Conservation (phyloP, 331 rosid species). For the Dryas integrifolia region DNA sequence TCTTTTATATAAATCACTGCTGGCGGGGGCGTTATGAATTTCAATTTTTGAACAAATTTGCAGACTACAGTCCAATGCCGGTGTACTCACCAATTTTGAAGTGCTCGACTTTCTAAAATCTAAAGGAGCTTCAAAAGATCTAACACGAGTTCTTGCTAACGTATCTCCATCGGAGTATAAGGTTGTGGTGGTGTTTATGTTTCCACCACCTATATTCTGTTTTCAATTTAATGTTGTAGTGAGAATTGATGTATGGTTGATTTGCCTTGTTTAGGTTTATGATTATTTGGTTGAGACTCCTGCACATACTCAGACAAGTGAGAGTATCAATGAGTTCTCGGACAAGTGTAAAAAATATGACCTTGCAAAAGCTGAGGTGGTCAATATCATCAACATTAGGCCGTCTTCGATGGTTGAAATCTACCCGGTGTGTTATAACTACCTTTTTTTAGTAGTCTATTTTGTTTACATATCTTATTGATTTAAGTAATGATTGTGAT, state of each 20-base stretch:
- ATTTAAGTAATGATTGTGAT: not conserved
- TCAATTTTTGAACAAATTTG: not conserved
- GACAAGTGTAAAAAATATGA: slow-evolving; percentile 42
- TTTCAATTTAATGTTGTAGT: not conserved
- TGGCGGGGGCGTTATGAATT: not conserved
- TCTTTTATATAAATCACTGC: not conserved
- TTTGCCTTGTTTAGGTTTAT: slow-evolving; percentile 44
- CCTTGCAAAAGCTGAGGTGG: slow-evolving; percentile 71
- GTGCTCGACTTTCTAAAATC: slow-evolving; percentile 64
- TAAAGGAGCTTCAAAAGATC: slow-evolving; percentile 72
- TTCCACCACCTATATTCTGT: not conserved
- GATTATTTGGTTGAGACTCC: slow-evolving; percentile 57
- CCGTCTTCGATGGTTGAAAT: slow-evolving; percentile 49
- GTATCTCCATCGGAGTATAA: slow-evolving; percentile 66
- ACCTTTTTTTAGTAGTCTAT: not conserved
- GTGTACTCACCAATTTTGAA: slow-evolving; percentile 67
- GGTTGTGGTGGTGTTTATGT: slow-evolving; percentile 46
- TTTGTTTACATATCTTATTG: not conserved
- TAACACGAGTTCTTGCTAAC: slow-evolving; percentile 55
- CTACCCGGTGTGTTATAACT: slow-evolving; percentile 38
- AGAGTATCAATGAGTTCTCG: slow-evolving; percentile 47
- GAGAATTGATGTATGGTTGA: not conserved
- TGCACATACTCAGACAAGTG: slow-evolving; percentile 56
- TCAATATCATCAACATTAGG: slow-evolving; percentile 63
- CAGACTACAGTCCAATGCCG: slow-evolving; percentile 56